Evolutionary conservation across 2,329 filamentous ascomycete genomes (phyloP).

Genomic region (Teratosphaeriaceae sp.): DNA sequence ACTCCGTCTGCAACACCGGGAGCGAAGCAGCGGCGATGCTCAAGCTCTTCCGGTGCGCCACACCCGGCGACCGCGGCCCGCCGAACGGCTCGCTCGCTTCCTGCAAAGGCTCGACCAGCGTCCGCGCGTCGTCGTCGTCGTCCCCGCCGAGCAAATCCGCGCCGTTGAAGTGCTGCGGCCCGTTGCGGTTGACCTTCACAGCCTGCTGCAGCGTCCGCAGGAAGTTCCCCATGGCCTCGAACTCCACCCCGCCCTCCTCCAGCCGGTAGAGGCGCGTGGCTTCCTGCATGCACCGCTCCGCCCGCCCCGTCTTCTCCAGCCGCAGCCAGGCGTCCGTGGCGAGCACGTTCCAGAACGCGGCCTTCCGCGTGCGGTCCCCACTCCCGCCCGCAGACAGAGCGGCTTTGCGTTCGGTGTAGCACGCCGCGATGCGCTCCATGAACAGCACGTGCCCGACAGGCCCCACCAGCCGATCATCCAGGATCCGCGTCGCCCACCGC

Average conservation of each 20-base stretch:
- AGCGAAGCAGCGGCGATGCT: slow-evolving; percentile 24
- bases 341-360: slow-evolving; percentile 80
- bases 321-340: slow-evolving; percentile 78
- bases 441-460: slow-evolving; percentile 72
- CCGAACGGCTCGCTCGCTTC: slow-evolving; percentile 30
- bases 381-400: slow-evolving; percentile 62
- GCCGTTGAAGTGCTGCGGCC: slow-evolving; percentile 29
- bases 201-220: slow-evolving; percentile 62
- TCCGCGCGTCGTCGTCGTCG: slow-evolving; percentile 26
- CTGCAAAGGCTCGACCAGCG: slow-evolving; percentile 26
- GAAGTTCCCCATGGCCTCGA: slow-evolving; percentile 52
- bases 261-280: slow-evolving; percentile 49
- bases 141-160: slow-evolving; percentile 28
- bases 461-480: slow-evolving; percentile 72
- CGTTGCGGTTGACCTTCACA: slow-evolving; percentile 39
- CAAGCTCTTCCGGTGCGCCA: slow-evolving; percentile 38
- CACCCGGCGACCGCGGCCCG: slow-evolving; percentile 16
- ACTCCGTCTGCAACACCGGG: slow-evolving; percentile 12
- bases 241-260: slow-evolving; percentile 26
- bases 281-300: slow-evolving; percentile 68
- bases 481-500: slow-evolving; percentile 71
- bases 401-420: slow-evolving; percentile 64
- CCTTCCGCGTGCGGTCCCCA: slow-evolving; percentile 72
- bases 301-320: slow-evolving; percentile 69
- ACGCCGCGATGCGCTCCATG: slow-evolving; percentile 78